Base-by-base conservation (phyloP, 228 moss, liverwort and hornwort genomes). In the Sphagnum fallax region DNA sequence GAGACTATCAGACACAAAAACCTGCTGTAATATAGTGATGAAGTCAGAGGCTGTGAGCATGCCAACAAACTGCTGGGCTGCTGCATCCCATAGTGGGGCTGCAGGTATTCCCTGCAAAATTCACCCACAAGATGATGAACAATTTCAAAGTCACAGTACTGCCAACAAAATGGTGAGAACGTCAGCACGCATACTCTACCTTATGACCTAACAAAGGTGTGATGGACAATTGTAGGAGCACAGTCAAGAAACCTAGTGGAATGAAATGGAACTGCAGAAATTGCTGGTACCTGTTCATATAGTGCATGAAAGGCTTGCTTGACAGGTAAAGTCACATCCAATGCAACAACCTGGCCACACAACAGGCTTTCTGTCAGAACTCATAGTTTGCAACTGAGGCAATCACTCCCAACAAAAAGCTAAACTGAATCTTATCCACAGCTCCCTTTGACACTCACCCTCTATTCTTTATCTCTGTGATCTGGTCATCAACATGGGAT, bases 31-130 rank as follows among this genome's bases (percentile, higher is more conserved):
- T 72, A 97, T 97, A n/a, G 88, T 89, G 70, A 97, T 97, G 69
- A 97, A 97, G 73, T 97, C 97, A n/a, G 97, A 90, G 10, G 97
- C 91, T 65, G 91, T 93, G 70, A 97, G 86, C 97, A 97, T 97
- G 76, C 97, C 97, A 70, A 97, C 97, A 68, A 97, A 97, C 71
- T 91, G 90, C 71, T 97, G 97, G 80, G 71, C 76, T 70, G 86
- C 88, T 48, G 97, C 93, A 80, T 97, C 97, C 97, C 97, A 97
- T 60, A 97, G 73, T 18, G 97, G 97, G 69, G 97, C 97, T 73
- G 87, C 83, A 76, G 93, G 87, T 76, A 97, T 83, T 68, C 93
- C 97, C 96, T 96, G 87, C 67, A 14, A 78, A 65, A 14, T 8
- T 47, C 7, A 59, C n/a, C 1, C 59, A 59, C 10, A 10, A 59